These are phyloP conservation scores for Zymoseptoria crescenta DNA, from an alignment of 2,329 filamentous ascomycete species.

Conservation along the genomic window DNA sequence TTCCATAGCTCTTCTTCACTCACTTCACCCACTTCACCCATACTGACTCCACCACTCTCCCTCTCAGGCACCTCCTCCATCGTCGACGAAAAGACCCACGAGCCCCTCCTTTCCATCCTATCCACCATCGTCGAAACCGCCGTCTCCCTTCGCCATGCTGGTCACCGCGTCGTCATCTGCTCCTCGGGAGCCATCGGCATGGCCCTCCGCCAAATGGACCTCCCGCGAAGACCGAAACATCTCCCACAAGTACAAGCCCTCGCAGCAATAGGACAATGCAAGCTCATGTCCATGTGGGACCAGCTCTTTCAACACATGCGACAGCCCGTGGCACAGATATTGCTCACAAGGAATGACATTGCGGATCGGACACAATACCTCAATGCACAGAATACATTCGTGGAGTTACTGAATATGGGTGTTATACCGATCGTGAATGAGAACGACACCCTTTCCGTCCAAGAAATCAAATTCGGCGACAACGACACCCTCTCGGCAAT, in stretches of 20 bases:
- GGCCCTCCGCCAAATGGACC: slow-evolving; percentile 80
- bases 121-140: slow-evolving; percentile 92
- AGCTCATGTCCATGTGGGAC: slow-evolving; percentile 93
- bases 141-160: slow-evolving; percentile 77
- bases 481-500: slow-evolving; percentile 97
- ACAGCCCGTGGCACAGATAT: slow-evolving; percentile 88
- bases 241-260: slow-evolving; percentile 85
- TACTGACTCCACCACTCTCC: slow-evolving; percentile 6
- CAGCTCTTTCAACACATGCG: slow-evolving; percentile 78
- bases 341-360: slow-evolving; percentile 92
- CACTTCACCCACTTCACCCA: not conserved
- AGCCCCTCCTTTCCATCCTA: slow-evolving; percentile 83
- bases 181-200: slow-evolving; percentile 97
- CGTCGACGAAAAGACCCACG: slow-evolving; percentile 89
- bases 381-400: slow-evolving; percentile 93
- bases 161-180: slow-evolving; percentile 89
- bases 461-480: slow-evolving; percentile 99
- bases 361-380: slow-evolving; percentile 91
- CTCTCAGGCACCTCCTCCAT: slow-evolving; percentile 89
- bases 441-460: slow-evolving; percentile 92
- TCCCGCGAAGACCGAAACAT: slow-evolving; percentile 80
- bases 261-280: slow-evolving; percentile 91
- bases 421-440: slow-evolving; percentile 98
- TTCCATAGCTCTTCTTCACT: not conserved
- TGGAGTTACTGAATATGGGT: slow-evolving; percentile 82